Conservation (phyloP, 768 basidiomycete genomes). For the Dioszegia crocea region DNA sequence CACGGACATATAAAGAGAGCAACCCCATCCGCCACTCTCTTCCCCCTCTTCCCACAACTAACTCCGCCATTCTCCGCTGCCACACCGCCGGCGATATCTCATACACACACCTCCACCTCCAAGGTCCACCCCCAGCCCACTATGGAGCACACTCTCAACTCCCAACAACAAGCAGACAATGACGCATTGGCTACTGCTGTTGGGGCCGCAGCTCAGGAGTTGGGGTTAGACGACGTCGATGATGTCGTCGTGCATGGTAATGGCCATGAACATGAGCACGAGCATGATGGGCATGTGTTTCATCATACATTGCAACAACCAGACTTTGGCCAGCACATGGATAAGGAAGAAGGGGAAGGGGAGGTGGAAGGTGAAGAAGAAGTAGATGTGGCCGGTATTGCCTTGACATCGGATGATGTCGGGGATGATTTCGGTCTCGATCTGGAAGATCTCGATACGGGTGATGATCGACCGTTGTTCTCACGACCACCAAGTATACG, state of each 20-base stretch:
- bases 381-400: conserved; percentile 1
- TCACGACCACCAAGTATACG: conserved; percentile 42
- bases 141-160: conserved; percentile 18
- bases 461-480: conserved; percentile 17
- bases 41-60: conserved; percentile 4
- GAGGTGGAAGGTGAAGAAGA: conserved; percentile 5
- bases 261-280: background rate
- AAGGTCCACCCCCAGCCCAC: conserved; percentile 18
- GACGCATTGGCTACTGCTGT: conserved; percentile 36
- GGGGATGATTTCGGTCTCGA: conserved; percentile 30
- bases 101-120: conserved; percentile 17
- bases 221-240: conserved; percentile 3
- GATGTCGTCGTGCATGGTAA: background rate
- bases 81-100: conserved; percentile 13
- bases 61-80: no score
- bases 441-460: conserved; percentile 21
- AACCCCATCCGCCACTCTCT: background rate
- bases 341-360: background rate
- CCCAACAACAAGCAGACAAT: conserved; percentile 29
- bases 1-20: background rate
- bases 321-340: conserved; percentile 25
- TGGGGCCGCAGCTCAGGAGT: conserved; percentile 25
- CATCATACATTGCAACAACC: conserved; percentile 31
- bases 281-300: background rate
- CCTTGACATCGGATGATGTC: background rate